These are phyloP conservation scores for Babjeviella inositovora DNA, from an alignment of 805 yeast species.

Conservation along the genomic window DNA sequence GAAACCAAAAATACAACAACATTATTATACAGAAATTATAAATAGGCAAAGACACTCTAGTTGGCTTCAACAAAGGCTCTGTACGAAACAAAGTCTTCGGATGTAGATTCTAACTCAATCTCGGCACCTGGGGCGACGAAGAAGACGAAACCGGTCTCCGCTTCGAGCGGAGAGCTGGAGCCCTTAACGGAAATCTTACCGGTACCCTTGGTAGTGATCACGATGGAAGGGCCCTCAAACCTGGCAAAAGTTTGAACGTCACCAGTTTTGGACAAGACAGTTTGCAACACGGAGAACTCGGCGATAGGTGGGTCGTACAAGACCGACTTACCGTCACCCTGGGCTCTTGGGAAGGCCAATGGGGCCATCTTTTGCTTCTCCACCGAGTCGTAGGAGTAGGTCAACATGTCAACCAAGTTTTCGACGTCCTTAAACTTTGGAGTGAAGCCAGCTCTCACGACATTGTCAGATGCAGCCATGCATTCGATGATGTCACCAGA, in stretches of 20 bases:
- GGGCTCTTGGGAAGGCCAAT: constrained; percentile 34
- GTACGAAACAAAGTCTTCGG: constrained; percentile 56
- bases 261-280: constrained; percentile 36
- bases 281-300: constrained; percentile 88
- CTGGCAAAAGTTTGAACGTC: constrained; percentile 39
- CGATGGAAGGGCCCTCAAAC: constrained; percentile 76
- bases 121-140: constrained; percentile 70
- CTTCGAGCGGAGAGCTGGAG: constrained; percentile 19
- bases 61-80: constrained; percentile 84
- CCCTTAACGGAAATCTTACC: constrained; percentile 39
- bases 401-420: constrained; percentile 79
- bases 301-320: constrained; percentile 93
- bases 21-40: too few relatives aligned
- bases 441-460: constrained; percentile 98
- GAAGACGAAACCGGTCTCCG: constrained; percentile 63
- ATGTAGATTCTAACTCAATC: constrained; percentile 38
- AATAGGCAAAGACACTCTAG: too few relatives aligned
- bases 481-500: constrained; percentile 97
- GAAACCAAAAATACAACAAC: too few relatives aligned
- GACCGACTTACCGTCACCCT: constrained; percentile 50
- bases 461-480: constrained; percentile 99
- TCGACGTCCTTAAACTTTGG: constrained; percentile 95
- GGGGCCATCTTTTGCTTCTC: constrained; percentile 86
- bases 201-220: constrained; percentile 69
- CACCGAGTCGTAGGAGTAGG: constrained; percentile 78